These are phyloP conservation scores for Pyrenophora teres DNA, from an alignment of 2,329 filamentous ascomycete genomes.

Conservation along the genomic window DNA sequence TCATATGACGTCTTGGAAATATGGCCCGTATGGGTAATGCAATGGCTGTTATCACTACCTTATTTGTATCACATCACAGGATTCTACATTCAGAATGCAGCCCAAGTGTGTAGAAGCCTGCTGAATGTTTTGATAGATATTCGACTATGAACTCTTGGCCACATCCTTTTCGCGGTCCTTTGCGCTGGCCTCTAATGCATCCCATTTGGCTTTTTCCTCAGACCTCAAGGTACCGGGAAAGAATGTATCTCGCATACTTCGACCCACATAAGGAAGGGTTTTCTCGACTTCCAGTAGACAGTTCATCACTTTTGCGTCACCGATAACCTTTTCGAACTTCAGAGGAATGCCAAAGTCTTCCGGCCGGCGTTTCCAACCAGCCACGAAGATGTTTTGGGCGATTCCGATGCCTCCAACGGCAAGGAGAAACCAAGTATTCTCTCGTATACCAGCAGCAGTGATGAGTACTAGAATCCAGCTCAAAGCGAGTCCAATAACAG, in stretches of 20 bases:
- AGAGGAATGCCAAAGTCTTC: slow-evolving; percentile 17
- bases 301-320: slow-evolving; percentile 14
- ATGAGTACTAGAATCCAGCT: slow-evolving; percentile 27
- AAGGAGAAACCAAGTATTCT: slow-evolving; percentile 27
- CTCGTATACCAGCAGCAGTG: slow-evolving; percentile 16
- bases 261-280: slow-evolving; percentile 11
- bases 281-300: slow-evolving; percentile 16
- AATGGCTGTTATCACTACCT: too few species aligned
- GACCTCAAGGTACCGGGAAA: slow-evolving; percentile 9
- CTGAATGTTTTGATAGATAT: too few species aligned
- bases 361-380: slow-evolving; percentile 16
- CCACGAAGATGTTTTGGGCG: slow-evolving; percentile 27
- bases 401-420: slow-evolving; percentile 28
- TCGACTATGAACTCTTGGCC: too few species aligned
- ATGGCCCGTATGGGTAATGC: too few species aligned
- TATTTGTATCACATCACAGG: too few species aligned
- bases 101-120: too few species aligned
- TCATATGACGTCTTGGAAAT: too few species aligned
- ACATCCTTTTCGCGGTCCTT: too few species aligned
- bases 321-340: slow-evolving; percentile 14
- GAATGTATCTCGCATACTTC: slow-evolving; percentile 12
- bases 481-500: slow-evolving; percentile 5
- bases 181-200: not conserved
- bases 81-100: too few species aligned
- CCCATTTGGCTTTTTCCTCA: slow-evolving; percentile 9